A percentile compares a stretch with the other conserved stretches of the same genome.
phyloP scores from a whole-genome alignment of 345 rosid genomes.

The Linum trigynum region DNA sequence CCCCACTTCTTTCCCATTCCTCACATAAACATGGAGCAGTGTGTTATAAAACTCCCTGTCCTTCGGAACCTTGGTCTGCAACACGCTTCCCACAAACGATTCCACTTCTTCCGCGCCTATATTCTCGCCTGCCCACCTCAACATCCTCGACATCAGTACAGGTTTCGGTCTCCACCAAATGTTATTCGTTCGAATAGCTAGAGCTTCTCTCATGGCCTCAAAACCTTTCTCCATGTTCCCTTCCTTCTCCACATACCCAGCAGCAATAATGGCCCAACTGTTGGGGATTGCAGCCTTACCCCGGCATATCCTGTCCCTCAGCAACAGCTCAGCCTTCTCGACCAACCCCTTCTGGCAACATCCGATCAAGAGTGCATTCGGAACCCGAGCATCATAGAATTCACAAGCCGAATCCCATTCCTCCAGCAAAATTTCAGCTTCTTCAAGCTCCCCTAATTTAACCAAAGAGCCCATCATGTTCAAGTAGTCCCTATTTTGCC shows the following conservation, averaged over 20 bases:
- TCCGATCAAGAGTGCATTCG: slow-evolving; percentile 36
- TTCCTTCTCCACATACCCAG: slow-evolving; percentile 27
- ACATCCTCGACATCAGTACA: slow-evolving; percentile 21
- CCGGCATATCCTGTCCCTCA: slow-evolving; percentile 19
- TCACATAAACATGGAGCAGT: slow-evolving; percentile 20
- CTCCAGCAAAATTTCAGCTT: slow-evolving; percentile 25
- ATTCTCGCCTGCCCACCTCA: slow-evolving; percentile 36
- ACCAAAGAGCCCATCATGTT: slow-evolving; percentile 29
- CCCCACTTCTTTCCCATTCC: slow-evolving; percentile 23
- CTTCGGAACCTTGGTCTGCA: slow-evolving; percentile 19
- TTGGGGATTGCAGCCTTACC: slow-evolving; percentile 27
- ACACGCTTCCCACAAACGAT: slow-evolving; percentile 15
- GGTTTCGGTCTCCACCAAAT: slow-evolving; percentile 32
- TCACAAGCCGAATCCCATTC: slow-evolving; percentile 34
- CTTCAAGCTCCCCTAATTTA: slow-evolving; percentile 34
- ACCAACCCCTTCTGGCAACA: slow-evolving; percentile 27
- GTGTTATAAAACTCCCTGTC: slow-evolving; percentile 21
- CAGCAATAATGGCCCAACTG: slow-evolving; percentile 38
- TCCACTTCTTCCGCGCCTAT: slow-evolving; percentile 24
- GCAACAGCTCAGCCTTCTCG: slow-evolving; percentile 32
- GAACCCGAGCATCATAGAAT: slow-evolving; percentile 36
- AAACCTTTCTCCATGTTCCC: slow-evolving; percentile 34
- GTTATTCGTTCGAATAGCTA: slow-evolving; percentile 25
- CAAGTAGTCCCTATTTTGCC: slow-evolving; percentile 28
- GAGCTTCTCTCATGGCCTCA: slow-evolving; percentile 36